Conservation (phyloP, 441 rosid species). For the Populus tomentosa region DNA sequence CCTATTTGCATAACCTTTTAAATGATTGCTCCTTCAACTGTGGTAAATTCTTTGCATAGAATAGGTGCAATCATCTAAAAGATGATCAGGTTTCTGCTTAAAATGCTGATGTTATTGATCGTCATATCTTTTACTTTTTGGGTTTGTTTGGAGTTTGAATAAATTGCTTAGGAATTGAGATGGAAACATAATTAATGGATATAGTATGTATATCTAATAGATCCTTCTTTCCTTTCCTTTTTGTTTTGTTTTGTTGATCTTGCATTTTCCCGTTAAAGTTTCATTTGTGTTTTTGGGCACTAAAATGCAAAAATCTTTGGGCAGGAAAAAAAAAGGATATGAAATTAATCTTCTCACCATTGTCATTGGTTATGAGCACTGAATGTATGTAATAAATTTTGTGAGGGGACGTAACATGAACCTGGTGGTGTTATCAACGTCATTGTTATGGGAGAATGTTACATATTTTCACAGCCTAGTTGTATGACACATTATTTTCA, state of each 20-base stretch:
- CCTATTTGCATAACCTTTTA: neutral
- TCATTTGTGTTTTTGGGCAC: neutral
- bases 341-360: neutral
- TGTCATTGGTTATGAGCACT: neutral
- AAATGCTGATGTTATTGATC: neutral
- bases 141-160: neutral
- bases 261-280: neutral
- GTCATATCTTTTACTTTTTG: no score
- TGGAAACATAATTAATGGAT: neutral
- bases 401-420: neutral
- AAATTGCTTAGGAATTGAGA: neutral
- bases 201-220: no score
- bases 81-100: neutral
- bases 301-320: neutral
- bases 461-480: neutral
- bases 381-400: neutral
- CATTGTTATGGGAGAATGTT: no score
- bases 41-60: neutral
- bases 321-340: neutral
- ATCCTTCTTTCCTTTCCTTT: no score
- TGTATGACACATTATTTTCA: conserved; percentile 11
- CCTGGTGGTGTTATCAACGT: neutral
- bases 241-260: no score
- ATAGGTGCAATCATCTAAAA: neutral
- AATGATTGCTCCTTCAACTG: neutral